phyloP scores from a whole-genome alignment of 2,329 filamentous ascomycete species.

The Scytalidium sp. region DNA sequence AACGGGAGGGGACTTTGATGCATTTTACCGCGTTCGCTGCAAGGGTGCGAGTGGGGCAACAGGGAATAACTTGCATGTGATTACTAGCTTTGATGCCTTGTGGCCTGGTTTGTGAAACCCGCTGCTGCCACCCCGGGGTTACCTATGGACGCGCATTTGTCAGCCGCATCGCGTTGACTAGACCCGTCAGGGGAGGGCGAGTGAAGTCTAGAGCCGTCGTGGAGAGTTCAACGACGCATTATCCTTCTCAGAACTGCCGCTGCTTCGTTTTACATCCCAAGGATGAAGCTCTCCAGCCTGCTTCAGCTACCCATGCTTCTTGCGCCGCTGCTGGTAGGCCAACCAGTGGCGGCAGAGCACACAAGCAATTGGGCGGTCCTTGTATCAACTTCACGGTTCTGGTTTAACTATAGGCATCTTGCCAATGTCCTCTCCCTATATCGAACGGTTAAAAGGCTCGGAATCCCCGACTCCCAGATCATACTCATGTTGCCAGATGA shows the following conservation, averaged over 20 bases:
- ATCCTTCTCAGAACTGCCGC: not conserved
- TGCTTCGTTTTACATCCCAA: conserved; percentile 6
- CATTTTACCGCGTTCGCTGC: not conserved
- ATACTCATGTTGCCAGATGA: conserved; percentile 99
- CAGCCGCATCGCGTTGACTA: too few relatives aligned
- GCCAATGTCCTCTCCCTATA: conserved; percentile 97
- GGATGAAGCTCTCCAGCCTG: conserved; percentile 50
- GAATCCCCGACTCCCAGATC: conserved; percentile 97
- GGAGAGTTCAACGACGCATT: not conserved
- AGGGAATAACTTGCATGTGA: not conserved
- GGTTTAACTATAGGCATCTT: conserved; percentile 99
- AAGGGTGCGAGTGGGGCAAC: not conserved
- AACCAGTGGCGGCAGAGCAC: conserved; percentile 60
- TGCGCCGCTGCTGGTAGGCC: conserved; percentile 42
- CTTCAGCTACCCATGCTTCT: conserved; percentile 40
- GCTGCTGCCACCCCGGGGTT: too few relatives aligned
- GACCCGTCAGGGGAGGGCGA: too few relatives aligned
- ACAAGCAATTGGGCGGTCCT: conserved; percentile 99
- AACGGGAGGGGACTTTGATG: not conserved
- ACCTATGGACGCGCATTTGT: too few relatives aligned
- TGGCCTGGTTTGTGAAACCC: too few relatives aligned
- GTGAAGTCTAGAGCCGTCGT: too few relatives aligned
- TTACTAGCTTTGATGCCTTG: too few relatives aligned
- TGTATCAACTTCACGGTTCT: conserved; percentile 97
- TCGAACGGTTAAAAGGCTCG: conserved; percentile 94